These are phyloP conservation scores for Lentinula novae-zelandiae DNA, from an alignment of 1,284 basidiomycete species.

Conservation along the genomic window DNA sequence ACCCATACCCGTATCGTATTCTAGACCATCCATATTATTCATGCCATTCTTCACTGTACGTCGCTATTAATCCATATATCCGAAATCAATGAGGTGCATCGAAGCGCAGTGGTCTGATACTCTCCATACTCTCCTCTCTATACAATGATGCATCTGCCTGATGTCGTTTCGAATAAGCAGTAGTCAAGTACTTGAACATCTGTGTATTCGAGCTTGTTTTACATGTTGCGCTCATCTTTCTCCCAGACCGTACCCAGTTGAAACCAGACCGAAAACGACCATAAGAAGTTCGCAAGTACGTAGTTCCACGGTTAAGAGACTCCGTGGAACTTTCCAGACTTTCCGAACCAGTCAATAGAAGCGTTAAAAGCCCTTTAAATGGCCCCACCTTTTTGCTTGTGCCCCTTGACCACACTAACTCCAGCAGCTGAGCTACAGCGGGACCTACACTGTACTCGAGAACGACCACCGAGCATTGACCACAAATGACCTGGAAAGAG, in stretches of 20 bases:
- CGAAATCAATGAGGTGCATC: not conserved
- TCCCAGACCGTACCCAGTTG: too few species aligned
- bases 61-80: not conserved
- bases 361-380: not conserved
- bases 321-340: slow-evolving; percentile 3
- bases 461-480: not conserved
- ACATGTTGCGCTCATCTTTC: too few species aligned
- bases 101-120: too few species aligned
- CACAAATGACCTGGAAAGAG: slow-evolving; percentile 11
- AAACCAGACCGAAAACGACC: too few species aligned
- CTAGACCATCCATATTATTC: not conserved
- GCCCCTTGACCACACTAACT: not conserved
- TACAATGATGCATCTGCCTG: too few species aligned
- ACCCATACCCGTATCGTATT: not conserved
- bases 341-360: not conserved
- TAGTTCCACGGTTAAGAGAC: not conserved
- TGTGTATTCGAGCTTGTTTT: too few species aligned
- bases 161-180: too few species aligned
- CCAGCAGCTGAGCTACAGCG: not conserved
- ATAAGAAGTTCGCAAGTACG: too few species aligned
- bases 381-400: not conserved
- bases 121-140: too few species aligned
- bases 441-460: not conserved
- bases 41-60: not conserved
- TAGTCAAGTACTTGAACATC: too few species aligned